Evolutionary conservation across 2,329 filamentous ascomycete species (phyloP).

Genomic region (Dactylella cylindrospora): DNA sequence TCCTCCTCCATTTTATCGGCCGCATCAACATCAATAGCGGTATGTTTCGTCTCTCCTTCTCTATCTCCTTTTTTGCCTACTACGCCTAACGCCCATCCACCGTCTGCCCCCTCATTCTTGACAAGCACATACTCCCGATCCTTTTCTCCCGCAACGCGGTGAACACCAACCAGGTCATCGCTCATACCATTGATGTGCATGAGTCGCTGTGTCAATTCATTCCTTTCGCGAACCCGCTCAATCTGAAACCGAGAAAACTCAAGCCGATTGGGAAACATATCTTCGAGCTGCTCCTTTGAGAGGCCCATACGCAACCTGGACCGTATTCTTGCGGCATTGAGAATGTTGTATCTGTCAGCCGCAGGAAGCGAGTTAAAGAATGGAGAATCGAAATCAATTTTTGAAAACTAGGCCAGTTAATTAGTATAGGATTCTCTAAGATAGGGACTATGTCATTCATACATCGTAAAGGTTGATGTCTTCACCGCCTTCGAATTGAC

Average conservation of each 20-base stretch:
- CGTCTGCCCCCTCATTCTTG: conserved; percentile 91
- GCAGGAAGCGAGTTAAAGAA: conserved; percentile 92
- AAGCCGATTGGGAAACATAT: conserved; percentile 97
- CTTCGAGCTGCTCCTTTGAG: conserved; percentile 91
- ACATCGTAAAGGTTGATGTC: conserved; percentile 61
- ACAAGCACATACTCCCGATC: conserved; percentile 93
- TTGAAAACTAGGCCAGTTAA: conserved; percentile 85
- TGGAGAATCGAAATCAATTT: conserved; percentile 94
- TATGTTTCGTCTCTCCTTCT: conserved; percentile 64
- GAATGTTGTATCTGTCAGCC: conserved; percentile 91
- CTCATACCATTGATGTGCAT: conserved; percentile 95
- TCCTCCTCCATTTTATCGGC: conserved; percentile 59
- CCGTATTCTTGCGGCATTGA: conserved; percentile 86
- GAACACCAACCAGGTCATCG: conserved; percentile 65
- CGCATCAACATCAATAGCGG: conserved; percentile 87
- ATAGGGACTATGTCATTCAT: neutral
- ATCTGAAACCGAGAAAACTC: conserved; percentile 96
- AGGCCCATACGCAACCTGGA: conserved; percentile 92
- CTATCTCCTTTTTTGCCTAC: conserved; percentile 77
- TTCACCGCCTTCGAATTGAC: conserved; percentile 87
- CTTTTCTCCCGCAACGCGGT: conserved; percentile 77
- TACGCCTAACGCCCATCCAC: conserved; percentile 92
- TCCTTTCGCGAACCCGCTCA: conserved; percentile 86
- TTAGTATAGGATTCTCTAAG: neutral
- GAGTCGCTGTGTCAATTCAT: conserved; percentile 87